Evolutionary conservation across 768 basidiomycete species (phyloP).

Genomic region (Xanthoconium stramineum): DNA sequence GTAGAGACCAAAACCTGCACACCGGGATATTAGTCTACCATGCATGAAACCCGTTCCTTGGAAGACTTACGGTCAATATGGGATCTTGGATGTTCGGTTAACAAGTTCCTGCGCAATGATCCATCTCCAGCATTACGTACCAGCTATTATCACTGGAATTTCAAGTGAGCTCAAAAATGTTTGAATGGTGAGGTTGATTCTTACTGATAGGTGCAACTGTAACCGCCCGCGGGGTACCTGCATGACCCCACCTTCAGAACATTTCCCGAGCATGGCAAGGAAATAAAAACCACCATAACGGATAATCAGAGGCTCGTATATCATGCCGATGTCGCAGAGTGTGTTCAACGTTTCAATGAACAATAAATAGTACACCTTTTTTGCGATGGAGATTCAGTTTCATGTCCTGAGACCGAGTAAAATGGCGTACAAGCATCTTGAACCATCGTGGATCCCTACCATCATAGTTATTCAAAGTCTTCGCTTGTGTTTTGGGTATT

Average conservation of each 20-base stretch:
- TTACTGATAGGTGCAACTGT: background rate
- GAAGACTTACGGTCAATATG: slow-evolving; percentile 37
- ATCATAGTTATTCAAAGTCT: too few relatives aligned
- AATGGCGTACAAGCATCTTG: slow-evolving; percentile 38
- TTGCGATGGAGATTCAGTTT: background rate
- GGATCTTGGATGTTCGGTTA: slow-evolving; percentile 33
- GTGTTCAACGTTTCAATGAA: slow-evolving; percentile 48
- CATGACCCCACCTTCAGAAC: slow-evolving; percentile 23
- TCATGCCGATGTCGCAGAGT: slow-evolving; percentile 42
- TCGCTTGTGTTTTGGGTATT: too few relatives aligned
- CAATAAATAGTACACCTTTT: slow-evolving; percentile 41
- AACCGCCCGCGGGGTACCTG: slow-evolving; percentile 12
- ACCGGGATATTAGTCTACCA: background rate
- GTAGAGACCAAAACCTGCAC: slow-evolving; percentile 42
- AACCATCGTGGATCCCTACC: background rate
- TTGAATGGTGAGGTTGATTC: background rate
- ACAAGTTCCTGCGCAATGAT: too few relatives aligned
- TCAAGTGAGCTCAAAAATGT: slow-evolving; percentile 14
- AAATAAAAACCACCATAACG: slow-evolving; percentile 38
- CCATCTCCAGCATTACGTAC: too few relatives aligned
- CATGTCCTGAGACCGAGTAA: background rate
- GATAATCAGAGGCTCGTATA: slow-evolving; percentile 46
- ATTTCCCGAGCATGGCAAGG: background rate
- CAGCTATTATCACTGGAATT: slow-evolving; percentile 8
- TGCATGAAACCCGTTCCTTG: background rate